These are phyloP conservation scores for Neonectria hederae DNA, from an alignment of 2,329 filamentous ascomycete genomes.

Conservation along the genomic window DNA sequence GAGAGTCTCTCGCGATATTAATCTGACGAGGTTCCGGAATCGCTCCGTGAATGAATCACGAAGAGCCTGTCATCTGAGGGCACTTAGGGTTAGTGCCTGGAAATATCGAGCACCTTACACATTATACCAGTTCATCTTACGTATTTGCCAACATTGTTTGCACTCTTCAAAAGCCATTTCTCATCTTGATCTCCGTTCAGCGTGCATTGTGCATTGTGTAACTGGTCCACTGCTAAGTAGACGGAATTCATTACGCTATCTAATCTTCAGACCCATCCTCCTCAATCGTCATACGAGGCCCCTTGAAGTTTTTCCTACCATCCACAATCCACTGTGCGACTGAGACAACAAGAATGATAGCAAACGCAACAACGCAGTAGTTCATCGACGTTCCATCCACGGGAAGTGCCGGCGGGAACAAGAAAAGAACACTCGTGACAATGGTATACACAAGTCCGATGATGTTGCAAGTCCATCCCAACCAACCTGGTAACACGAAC, in stretches of 20 bases:
- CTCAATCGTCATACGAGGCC: conserved; percentile 27
- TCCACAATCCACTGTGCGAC: conserved; percentile 56
- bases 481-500: conserved; percentile 47
- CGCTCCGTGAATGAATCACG: neutral
- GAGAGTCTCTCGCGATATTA: too few relatives aligned
- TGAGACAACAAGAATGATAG: conserved; percentile 55
- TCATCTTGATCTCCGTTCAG: too few relatives aligned
- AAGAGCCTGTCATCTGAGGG: neutral
- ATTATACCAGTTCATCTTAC: too few relatives aligned
- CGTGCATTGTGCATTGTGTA: too few relatives aligned
- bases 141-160: too few relatives aligned
- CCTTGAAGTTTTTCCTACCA: conserved; percentile 54
- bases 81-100: neutral
- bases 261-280: conserved; percentile 12
- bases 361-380: conserved; percentile 58
- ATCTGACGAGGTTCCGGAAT: neutral
- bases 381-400: conserved; percentile 75
- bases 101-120: too few relatives aligned
- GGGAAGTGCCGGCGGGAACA: conserved; percentile 73
- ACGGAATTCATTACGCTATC: too few relatives aligned
- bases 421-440: conserved; percentile 75
- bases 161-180: too few relatives aligned
- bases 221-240: too few relatives aligned
- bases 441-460: conserved; percentile 69
- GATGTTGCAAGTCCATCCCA: conserved; percentile 50